These are phyloP conservation scores for Pestalotiopsis fici DNA, from an alignment of 2,329 filamentous ascomycete species.

Conservation along the genomic window DNA sequence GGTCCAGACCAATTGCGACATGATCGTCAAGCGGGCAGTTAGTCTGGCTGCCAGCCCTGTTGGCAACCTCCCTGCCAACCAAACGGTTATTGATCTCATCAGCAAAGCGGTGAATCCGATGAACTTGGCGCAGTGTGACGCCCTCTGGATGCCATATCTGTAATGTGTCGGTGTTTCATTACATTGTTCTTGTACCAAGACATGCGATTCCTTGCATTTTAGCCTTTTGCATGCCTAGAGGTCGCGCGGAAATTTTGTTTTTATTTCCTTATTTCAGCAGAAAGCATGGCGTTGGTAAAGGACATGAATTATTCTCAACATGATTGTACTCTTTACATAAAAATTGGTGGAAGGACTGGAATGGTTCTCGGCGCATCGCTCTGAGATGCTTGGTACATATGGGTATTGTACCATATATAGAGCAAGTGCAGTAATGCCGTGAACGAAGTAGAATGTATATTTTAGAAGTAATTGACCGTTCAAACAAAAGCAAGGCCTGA, in stretches of 20 bases:
- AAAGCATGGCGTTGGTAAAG: constrained; percentile 1
- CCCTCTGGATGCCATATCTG: constrained; percentile 96
- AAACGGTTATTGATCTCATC: constrained; percentile 94
- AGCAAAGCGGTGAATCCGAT: constrained; percentile 91
- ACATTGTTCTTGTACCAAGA: background rate
- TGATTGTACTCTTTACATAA: background rate
- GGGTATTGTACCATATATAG: too few relatives aligned
- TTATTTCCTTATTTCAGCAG: too few relatives aligned
- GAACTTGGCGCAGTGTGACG: constrained; percentile 84
- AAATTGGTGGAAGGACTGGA: background rate
- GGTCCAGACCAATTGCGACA: constrained; percentile 83
- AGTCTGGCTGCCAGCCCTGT: constrained; percentile 78
- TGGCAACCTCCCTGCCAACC: constrained; percentile 87
- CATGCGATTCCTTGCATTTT: background rate
- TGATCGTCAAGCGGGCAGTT: constrained; percentile 88
- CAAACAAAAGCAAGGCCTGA: too few relatives aligned
- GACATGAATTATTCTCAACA: background rate
- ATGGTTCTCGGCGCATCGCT: too few relatives aligned
- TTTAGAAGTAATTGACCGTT: too few relatives aligned
- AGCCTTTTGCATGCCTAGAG: background rate
- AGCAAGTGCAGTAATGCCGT: background rate
- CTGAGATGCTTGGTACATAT: too few relatives aligned
- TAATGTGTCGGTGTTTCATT: constrained; percentile 40
- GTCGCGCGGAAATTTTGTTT: background rate
- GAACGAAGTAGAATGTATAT: background rate